phyloP scores from a whole-genome alignment of 2,329 filamentous ascomycete species.

The Claviceps arundinis region DNA sequence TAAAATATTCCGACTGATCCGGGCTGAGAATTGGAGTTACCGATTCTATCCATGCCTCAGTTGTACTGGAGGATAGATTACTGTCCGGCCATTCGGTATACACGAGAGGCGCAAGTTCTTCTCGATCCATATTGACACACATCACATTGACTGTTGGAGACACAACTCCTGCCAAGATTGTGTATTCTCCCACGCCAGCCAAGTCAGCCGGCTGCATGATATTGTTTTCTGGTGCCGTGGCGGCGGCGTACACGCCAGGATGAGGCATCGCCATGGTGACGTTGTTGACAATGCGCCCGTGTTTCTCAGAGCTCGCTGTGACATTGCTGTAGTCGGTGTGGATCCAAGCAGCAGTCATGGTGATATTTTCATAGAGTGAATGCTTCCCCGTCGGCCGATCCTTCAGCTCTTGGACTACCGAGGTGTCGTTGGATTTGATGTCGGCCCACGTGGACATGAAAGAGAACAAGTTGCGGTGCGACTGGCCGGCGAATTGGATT shows the following conservation, averaged over 20 bases:
- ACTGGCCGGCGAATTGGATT: slow-evolving; percentile 55
- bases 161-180: slow-evolving; percentile 52
- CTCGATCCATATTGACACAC: slow-evolving; percentile 50
- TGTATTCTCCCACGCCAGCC: slow-evolving; percentile 55
- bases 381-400: slow-evolving; percentile 47
- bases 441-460: slow-evolving; percentile 45
- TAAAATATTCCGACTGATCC: slow-evolving; percentile 27
- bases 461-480: slow-evolving; percentile 55
- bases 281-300: slow-evolving; percentile 55
- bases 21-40: slow-evolving; percentile 17
- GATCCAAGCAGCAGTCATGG: slow-evolving; percentile 57
- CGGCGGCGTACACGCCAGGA: slow-evolving; percentile 50
- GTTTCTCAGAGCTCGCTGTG: slow-evolving; percentile 30
- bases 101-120: slow-evolving; percentile 50
- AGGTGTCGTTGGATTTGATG: slow-evolving; percentile 30
- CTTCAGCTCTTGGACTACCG: slow-evolving; percentile 21
- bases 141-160: slow-evolving; percentile 60
- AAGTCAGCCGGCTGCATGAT: slow-evolving; percentile 58
- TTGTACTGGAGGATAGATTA: slow-evolving; percentile 19
- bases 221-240: slow-evolving; percentile 43
- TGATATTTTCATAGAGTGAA: slow-evolving; percentile 59
- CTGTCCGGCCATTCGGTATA: slow-evolving; percentile 46
- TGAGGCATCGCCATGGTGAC: slow-evolving; percentile 69
- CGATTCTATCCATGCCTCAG: slow-evolving; percentile 23
- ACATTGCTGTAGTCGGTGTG: slow-evolving; percentile 40